Percentiles rank a stretch among this genome's conserved stretches.
Conservation (phyloP, 1,139 yeast genomes). For the Scheffersomyces cryptocercus region DNA sequence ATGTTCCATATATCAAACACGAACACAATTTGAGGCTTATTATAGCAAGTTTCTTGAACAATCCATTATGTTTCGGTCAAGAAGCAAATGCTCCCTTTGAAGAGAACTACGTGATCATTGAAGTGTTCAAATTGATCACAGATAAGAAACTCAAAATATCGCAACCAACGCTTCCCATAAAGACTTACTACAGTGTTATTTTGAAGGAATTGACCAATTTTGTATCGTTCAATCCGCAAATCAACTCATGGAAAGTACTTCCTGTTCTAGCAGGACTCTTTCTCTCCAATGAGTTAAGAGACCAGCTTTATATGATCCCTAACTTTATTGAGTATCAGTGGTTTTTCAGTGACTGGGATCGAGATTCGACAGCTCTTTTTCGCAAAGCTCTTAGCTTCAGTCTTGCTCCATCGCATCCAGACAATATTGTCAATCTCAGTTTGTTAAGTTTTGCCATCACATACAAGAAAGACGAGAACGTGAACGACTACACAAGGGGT, state of each 20-base stretch:
- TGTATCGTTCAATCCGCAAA: conserved; percentile 25
- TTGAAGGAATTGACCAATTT: conserved; percentile 38
- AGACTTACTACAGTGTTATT: conserved; percentile 51
- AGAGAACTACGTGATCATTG: conserved; percentile 41
- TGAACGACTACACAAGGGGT: conserved; percentile 24
- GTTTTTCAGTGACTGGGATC: conserved; percentile 39
- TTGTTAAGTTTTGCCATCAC: conserved; percentile 37
- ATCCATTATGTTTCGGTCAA: conserved; percentile 44
- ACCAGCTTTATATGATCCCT: conserved; percentile 30
- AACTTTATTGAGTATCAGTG: conserved; percentile 27
- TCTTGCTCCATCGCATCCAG: conserved; percentile 22
- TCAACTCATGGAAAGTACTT: conserved; percentile 55
- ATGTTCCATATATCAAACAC: conserved; percentile 62
- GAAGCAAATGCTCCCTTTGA: conserved; percentile 37
- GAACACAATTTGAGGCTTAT: conserved; percentile 56
- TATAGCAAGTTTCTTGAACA: conserved; percentile 50
- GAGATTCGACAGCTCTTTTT: conserved; percentile 23
- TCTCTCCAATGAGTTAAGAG: conserved; percentile 40
- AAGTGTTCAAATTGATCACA: conserved; percentile 49
- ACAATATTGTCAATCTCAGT: conserved; percentile 29
- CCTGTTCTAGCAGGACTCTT: conserved; percentile 59
- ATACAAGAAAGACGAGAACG: conserved; percentile 22
- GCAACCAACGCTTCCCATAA: conserved; percentile 59
- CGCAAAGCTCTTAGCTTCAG: conserved; percentile 24
- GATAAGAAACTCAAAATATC: conserved; percentile 59